A percentile compares a stretch with the other conserved stretches of the same genome.
Evolutionary conservation across 192 early-diverging fungal species (phyloP).

Genomic region (Rhizoclosmatium sp.): DNA sequence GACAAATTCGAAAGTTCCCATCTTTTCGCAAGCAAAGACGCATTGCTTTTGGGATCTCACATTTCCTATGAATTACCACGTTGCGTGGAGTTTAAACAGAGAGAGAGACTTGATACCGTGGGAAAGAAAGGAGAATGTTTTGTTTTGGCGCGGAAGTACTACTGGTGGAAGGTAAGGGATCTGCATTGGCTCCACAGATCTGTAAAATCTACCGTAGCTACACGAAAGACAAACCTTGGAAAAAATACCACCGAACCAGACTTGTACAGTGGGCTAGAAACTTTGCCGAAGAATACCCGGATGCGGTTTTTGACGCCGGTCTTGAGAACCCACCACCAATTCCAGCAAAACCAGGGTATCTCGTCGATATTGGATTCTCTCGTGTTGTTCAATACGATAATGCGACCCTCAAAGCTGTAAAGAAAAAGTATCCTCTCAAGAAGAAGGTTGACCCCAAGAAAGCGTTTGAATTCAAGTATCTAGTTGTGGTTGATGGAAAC

Average conservation of each 20-base stretch:
- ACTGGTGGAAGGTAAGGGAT: conserved; percentile 4
- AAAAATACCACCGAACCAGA: conserved; percentile 17
- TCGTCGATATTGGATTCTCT: conserved; percentile 12
- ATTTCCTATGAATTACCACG: conserved; percentile 7
- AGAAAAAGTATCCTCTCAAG: background rate
- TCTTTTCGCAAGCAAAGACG: conserved; percentile 18
- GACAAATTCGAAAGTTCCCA: background rate
- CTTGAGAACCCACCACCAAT: background rate
- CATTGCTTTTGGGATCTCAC: conserved; percentile 6
- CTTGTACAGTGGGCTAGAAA: conserved; percentile 8
- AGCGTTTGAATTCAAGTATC: conserved; percentile 15
- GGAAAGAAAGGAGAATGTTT: conserved; percentile 16
- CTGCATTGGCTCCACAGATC: background rate
- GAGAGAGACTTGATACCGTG: conserved; percentile 1
- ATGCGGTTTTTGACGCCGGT: conserved; percentile 13
- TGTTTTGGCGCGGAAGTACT: conserved; percentile 31
- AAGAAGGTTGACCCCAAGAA: background rate
- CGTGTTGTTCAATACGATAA: background rate
- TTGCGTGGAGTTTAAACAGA: background rate
- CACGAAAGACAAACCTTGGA: conserved; percentile 10
- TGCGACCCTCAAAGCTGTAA: background rate
- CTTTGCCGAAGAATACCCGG: background rate
- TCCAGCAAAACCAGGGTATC: background rate
- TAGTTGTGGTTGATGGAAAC: conserved; percentile 25
- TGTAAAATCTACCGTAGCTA: background rate